Conservation (phyloP, 345 rosid genomes). For the Dimocarpus longan region DNA sequence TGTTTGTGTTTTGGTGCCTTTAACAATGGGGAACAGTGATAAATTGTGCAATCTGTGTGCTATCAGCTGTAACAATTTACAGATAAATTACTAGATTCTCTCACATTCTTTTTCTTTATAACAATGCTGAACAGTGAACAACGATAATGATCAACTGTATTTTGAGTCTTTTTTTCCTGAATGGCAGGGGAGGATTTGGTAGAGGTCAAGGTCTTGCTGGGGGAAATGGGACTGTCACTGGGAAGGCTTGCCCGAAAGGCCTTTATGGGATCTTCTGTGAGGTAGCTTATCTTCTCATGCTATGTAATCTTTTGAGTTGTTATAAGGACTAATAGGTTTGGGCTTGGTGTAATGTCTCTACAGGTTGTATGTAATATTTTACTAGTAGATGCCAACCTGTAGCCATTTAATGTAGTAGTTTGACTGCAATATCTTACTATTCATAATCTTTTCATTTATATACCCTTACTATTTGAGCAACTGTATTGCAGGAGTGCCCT, state of each 20-base stretch:
- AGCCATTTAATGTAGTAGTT: neutral
- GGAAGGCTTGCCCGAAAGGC: constrained; percentile 86
- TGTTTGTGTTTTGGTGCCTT: neutral
- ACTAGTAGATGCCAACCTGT: neutral
- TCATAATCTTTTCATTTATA: neutral
- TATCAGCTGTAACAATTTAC: too few relatives aligned
- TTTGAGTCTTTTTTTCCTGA: constrained; percentile 15
- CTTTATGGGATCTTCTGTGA: constrained; percentile 85
- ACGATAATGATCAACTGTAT: constrained; percentile 14
- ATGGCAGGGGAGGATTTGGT: constrained; percentile 79
- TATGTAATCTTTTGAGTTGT: neutral
- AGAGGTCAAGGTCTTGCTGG: constrained; percentile 66
- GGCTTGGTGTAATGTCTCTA: neutral
- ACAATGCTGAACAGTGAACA: constrained; percentile 6
- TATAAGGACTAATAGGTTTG: neutral
- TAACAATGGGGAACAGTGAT: neutral
- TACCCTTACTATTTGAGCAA: constrained; percentile 19
- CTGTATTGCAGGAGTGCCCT: constrained; percentile 83
- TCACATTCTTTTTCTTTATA: neutral
- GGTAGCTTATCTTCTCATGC: constrained; percentile 44
- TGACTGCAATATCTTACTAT: neutral
- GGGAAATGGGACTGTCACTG: constrained; percentile 77
- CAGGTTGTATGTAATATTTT: neutral
- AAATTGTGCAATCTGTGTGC: too few relatives aligned
- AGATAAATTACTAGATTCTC: too few relatives aligned